A percentile compares a stretch with the other conserved stretches of the same genome.
Conservation (phyloP, 306 rosid genomes). For the Casuarina equisetifolia region DNA sequence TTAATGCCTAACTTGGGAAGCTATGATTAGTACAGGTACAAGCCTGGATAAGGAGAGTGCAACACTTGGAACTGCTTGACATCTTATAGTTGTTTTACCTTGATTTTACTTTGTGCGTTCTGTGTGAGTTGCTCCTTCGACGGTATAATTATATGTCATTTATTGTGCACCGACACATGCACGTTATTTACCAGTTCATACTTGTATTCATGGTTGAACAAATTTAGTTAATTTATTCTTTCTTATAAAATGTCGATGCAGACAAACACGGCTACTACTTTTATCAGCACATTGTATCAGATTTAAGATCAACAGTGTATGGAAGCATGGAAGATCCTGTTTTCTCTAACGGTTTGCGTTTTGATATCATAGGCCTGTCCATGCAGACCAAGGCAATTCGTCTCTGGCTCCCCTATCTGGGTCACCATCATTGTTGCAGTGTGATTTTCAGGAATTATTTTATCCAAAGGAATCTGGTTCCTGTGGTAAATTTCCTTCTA, state of each 20-base stretch:
- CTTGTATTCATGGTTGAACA: not conserved
- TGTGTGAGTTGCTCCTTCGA: not conserved
- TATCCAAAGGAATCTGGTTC: slow-evolving; percentile 21
- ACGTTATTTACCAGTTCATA: not conserved
- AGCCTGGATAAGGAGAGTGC: not conserved
- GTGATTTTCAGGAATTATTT: slow-evolving; percentile 33
- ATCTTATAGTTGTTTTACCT: not conserved
- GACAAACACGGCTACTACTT: slow-evolving; percentile 18
- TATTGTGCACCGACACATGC: not conserved
- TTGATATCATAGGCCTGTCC: slow-evolving; percentile 24
- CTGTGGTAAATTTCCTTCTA: slow-evolving; percentile 2
- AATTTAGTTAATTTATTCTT: not conserved
- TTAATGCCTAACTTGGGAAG: not conserved
- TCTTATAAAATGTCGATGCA: slow-evolving; percentile 21
- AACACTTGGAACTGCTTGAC: not conserved
- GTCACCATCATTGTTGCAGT: slow-evolving; percentile 35
- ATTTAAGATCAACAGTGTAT: slow-evolving; percentile 26
- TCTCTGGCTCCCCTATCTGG: slow-evolving; percentile 40
- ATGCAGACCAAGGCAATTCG: slow-evolving; percentile 29
- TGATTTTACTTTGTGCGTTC: not conserved
- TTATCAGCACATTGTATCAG: slow-evolving; percentile 21
- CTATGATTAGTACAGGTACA: not conserved
- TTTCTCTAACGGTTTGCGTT: slow-evolving; percentile 6
- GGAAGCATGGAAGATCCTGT: slow-evolving; percentile 32
- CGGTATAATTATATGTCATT: not conserved